Evolutionary conservation across 192 early-diverging fungal genomes (phyloP), one percentile per base, ranked within the genome.

Genomic region (Bifiguratus adelaidae): DNA sequence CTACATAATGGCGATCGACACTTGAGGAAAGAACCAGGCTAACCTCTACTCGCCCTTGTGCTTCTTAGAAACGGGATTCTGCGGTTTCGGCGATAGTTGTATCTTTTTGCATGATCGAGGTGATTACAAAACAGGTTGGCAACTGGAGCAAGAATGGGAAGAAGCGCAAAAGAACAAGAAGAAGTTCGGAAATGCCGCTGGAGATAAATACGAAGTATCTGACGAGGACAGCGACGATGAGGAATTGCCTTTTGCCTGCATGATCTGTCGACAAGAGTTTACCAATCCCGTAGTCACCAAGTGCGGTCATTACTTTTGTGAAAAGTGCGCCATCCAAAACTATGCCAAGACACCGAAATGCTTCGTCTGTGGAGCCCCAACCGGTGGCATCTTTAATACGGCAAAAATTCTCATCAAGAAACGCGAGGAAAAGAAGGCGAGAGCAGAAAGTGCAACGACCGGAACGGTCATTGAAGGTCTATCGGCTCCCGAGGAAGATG

Each of bases 91-190:
- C 35, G 96, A 99, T 62, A 88, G 83, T 15, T 99, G 96, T 65
- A 89, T 84, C 26, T 99, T 94, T 55, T 81, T 99, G 70, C 96
- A 99, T 52, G 96, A 99, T 59, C 82, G 96, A 48, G 85, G 91
- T 21, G 91, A 88, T 55, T 95, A 95, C 74, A 97, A 97, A 61
- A 80, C 78, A 2, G 92, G 93, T 18, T 96, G 94, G 92, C 85
- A 97, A 58, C 60, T 99, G n/a, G 94, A 99, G 43, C 71, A 84
- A 61, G 94, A 97, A 63, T 97, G 92, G 93, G 94, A 99, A 30
- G 89, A 86, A 41, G 67, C 76, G 29, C 81, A 92, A 54, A 77
- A 80, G 49, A 67, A 59, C 28, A 54, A 58, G 2, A 59, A 50
- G 12, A 32, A 19, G 7, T 61, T 61, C 47, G 80, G 80, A 53